Evolutionary conservation across 169 alveolate genomes (phyloP).

Genomic region (Cyclospora cayetanensis): DNA sequence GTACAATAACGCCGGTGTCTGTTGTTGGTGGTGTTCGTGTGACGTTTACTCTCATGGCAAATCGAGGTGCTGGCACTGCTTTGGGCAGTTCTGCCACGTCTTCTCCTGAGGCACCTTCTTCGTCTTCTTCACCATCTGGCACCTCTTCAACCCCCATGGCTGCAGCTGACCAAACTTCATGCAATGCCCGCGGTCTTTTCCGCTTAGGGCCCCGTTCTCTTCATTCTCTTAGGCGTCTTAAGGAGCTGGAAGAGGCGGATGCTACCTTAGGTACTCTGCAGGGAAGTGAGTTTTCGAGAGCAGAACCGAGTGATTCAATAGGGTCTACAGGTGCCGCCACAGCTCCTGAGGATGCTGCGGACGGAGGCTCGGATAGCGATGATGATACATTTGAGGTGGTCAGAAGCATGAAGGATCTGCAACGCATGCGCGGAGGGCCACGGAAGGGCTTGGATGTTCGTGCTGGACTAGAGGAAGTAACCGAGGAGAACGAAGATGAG

Average conservation of each 20-base stretch:
- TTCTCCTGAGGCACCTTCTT: neutral
- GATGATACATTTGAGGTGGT: constrained; percentile 44
- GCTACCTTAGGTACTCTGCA: neutral
- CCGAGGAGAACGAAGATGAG: neutral
- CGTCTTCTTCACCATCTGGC: neutral
- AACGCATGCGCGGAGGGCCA: constrained; percentile 57
- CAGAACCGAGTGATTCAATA: neutral
- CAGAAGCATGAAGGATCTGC: constrained; percentile 53
- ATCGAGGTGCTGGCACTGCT: neutral
- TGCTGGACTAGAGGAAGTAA: neutral
- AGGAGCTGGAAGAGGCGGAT: constrained; percentile 40
- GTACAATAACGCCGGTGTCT: neutral
- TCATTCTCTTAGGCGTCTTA: constrained; percentile 34
- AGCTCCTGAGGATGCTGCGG: constrained; percentile 4
- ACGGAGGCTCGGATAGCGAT: constrained; percentile 10
- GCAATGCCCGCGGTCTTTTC: neutral
- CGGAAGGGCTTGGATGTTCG: constrained; percentile 42
- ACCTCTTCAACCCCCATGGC: neutral
- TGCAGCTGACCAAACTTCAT: neutral
- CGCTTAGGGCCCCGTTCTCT: neutral
- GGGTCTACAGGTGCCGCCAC: neutral
- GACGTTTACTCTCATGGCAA: neutral
- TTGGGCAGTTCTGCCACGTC: neutral
- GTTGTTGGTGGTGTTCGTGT: neutral
- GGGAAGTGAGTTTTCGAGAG: neutral